A percentile compares a stretch with the other conserved stretches of the same genome.
Conservation (phyloP, 2,329 filamentous ascomycete species). For the Microdochium bolleyi region DNA sequence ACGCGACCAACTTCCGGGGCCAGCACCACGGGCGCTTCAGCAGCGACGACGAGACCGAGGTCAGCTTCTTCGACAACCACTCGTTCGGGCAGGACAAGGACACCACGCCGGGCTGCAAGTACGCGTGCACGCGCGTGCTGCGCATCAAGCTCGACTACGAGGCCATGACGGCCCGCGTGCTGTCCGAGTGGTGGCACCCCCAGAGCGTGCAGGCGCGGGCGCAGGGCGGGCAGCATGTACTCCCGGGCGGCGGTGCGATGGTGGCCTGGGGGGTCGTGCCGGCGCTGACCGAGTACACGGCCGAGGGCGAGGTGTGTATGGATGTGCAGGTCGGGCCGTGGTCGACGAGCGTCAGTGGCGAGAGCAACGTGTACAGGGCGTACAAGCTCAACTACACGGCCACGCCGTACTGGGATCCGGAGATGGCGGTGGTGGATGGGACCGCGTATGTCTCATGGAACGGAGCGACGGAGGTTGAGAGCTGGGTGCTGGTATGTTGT, state of each 20-base stretch:
- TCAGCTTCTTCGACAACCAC: constrained; percentile 27
- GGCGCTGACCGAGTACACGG: constrained; percentile 35
- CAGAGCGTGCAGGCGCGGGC: constrained; percentile 26
- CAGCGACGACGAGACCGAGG: constrained; percentile 11
- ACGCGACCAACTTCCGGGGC: constrained; percentile 22
- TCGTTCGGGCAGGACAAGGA: constrained; percentile 12
- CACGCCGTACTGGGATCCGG: constrained; percentile 19
- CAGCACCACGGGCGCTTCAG: constrained; percentile 24
- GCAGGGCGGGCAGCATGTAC: constrained; percentile 40
- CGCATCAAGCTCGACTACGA: constrained; percentile 35
- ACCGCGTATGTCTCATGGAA: constrained; percentile 34
- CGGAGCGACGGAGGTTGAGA: constrained; percentile 30
- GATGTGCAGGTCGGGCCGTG: constrained; percentile 31
- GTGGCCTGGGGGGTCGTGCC: constrained; percentile 49
- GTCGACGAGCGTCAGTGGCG: constrained; percentile 27
- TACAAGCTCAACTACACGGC: constrained; percentile 46
- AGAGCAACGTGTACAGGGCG: constrained; percentile 39
- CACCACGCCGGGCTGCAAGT: constrained; percentile 15
- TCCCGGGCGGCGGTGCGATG: constrained; percentile 43
- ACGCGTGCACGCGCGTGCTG: constrained; percentile 31
- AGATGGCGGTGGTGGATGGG: constrained; percentile 11
- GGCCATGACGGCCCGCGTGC: constrained; percentile 30
- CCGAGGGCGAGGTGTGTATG: constrained; percentile 42
- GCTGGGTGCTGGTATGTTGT: constrained; percentile 17
- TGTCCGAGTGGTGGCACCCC: constrained; percentile 33